Conservation (phyloP, 371 early-diverging fungal species). For the Syncephalis fuscata region DNA sequence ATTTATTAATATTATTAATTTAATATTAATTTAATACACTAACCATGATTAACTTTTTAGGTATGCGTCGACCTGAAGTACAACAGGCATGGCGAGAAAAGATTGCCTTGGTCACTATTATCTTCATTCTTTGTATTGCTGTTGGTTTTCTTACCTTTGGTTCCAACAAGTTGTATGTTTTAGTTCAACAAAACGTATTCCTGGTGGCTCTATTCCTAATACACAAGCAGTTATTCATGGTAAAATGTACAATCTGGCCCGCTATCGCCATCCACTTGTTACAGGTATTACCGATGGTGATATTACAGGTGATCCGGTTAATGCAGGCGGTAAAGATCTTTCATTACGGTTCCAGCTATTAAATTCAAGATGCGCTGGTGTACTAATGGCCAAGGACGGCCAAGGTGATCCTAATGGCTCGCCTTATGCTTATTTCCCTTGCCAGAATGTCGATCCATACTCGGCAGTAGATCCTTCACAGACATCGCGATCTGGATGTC, state of each 20-base stretch:
- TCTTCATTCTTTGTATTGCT: slow-evolving; percentile 41
- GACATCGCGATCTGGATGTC: slow-evolving; percentile 43
- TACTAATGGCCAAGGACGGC: slow-evolving; percentile 22
- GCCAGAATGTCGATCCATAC: slow-evolving; percentile 28
- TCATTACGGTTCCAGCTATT: slow-evolving; percentile 62
- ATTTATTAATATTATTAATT: too few species aligned
- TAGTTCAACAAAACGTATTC: background rate
- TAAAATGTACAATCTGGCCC: slow-evolving; percentile 1
- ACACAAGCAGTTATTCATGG: background rate
- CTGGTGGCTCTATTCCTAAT: background rate
- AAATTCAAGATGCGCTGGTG: slow-evolving; percentile 31
- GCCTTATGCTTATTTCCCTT: slow-evolving; percentile 53
- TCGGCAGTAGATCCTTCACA: slow-evolving; percentile 24
- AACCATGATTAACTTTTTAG: too few species aligned
- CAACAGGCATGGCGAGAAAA: slow-evolving; percentile 81
- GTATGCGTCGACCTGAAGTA: slow-evolving; percentile 17
- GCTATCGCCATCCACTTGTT: slow-evolving; percentile 18
- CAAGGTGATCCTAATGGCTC: slow-evolving; percentile 16
- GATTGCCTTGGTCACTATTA: slow-evolving; percentile 54
- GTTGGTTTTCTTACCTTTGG: slow-evolving; percentile 68
- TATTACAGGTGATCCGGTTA: slow-evolving; percentile 11
- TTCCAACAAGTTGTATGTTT: slow-evolving; percentile 33
- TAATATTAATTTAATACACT: too few species aligned
- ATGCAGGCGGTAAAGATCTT: slow-evolving; percentile 56
- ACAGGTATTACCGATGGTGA: slow-evolving; percentile 8